phyloP scores from a whole-genome alignment of 2,329 filamentous ascomycete species.

The Didymella pinodella region DNA sequence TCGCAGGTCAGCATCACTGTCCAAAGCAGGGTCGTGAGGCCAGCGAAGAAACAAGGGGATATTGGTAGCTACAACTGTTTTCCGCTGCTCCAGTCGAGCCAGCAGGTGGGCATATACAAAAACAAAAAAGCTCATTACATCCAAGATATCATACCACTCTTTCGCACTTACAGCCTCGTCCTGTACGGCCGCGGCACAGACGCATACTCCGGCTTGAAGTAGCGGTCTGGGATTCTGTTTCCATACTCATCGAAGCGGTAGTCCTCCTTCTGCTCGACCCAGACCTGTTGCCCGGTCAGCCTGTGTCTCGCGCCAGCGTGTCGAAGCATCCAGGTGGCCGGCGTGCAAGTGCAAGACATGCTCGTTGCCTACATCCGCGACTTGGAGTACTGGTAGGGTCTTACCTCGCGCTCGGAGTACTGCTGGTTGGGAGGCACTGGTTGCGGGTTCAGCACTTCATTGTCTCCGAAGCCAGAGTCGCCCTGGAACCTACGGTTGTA shows the following conservation, averaged over 20 bases:
- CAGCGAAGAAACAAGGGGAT: not conserved
- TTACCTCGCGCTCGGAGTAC: constrained; percentile 46
- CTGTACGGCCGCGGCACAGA: constrained; percentile 32
- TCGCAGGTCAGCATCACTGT: too few relatives aligned
- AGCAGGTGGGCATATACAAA: constrained; percentile 18
- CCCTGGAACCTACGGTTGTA: constrained; percentile 45
- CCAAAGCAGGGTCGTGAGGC: too few relatives aligned
- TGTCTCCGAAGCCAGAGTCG: constrained; percentile 49
- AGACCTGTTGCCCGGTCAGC: constrained; percentile 32
- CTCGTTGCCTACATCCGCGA: not conserved
- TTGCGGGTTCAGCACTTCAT: constrained; percentile 49
- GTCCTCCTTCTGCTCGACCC: constrained; percentile 50
- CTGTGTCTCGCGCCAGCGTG: not conserved
- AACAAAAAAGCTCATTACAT: constrained; percentile 25
- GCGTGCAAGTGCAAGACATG: not conserved
- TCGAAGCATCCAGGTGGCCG: not conserved
- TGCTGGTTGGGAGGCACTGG: constrained; percentile 43
- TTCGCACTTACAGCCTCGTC: constrained; percentile 37
- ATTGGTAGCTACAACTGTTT: constrained; percentile 3
- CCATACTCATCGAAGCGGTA: constrained; percentile 48
- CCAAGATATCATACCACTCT: constrained; percentile 2
- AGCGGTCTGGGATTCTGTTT: constrained; percentile 44
- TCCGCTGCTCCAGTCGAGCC: not conserved
- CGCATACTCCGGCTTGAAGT: constrained; percentile 34
- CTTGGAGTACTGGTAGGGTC: constrained; percentile 11